Evolutionary conservation across 805 yeast genomes (phyloP).

Genomic region (Nakazawaea sp.): DNA sequence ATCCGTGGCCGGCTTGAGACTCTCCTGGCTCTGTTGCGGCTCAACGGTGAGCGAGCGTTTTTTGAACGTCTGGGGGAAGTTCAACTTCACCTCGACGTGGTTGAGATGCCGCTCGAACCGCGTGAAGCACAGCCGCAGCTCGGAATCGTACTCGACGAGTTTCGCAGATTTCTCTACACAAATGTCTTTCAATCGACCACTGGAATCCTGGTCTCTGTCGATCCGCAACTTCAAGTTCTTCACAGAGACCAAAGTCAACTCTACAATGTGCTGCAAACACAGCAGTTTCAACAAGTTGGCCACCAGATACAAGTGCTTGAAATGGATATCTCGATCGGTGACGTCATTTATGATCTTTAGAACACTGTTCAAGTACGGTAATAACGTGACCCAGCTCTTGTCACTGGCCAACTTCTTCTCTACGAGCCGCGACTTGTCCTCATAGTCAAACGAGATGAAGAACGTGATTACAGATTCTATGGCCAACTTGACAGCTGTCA

Average conservation of each 20-base stretch:
- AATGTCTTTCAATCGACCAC: slow-evolving; percentile 1
- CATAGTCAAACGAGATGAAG: slow-evolving; percentile 11
- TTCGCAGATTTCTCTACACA: not conserved
- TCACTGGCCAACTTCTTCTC: slow-evolving; percentile 8
- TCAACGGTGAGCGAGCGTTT: slow-evolving; percentile 7
- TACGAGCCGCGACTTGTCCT: slow-evolving; percentile 11
- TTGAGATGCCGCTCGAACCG: slow-evolving; percentile 8
- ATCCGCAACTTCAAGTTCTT: slow-evolving; percentile 3
- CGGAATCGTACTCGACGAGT: slow-evolving; percentile 1
- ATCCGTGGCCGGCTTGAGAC: slow-evolving; percentile 9
- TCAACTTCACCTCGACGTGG: slow-evolving; percentile 6
- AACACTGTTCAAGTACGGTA: slow-evolving; percentile 8
- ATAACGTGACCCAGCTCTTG: slow-evolving; percentile 10
- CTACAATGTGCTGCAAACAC: slow-evolving; percentile 6
- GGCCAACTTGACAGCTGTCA: not conserved
- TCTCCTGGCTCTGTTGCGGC: slow-evolving; percentile 8
- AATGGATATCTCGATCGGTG: not conserved
- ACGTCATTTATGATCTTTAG: slow-evolving; percentile 1
- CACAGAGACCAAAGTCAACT: not conserved
- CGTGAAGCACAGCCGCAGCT: not conserved
- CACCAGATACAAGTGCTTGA: slow-evolving; percentile 4
- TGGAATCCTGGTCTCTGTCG: slow-evolving; percentile 1
- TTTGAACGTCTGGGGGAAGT: slow-evolving; percentile 9
- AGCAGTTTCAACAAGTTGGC: slow-evolving; percentile 6
- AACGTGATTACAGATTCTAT: slow-evolving; percentile 9